A percentile compares a stretch with the other conserved stretches of the same genome.
These are phyloP conservation scores for Fusarium zealandicum DNA, from an alignment of 2,329 filamentous ascomycete genomes.

Conservation along the genomic window DNA sequence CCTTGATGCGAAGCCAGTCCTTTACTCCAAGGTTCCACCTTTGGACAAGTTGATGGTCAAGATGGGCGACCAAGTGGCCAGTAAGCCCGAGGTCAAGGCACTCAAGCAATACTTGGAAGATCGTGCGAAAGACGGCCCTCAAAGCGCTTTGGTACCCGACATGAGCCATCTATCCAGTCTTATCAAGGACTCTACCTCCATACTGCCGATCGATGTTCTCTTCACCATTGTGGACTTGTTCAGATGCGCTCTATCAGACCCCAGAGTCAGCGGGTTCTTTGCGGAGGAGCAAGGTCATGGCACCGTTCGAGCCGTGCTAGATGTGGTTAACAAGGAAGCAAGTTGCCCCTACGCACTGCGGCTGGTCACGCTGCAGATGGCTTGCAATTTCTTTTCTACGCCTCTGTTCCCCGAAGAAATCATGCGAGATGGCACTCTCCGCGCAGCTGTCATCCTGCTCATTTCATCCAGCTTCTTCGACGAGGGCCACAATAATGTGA, in stretches of 20 bases:
- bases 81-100: constrained; percentile 65
- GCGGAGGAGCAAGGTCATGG: constrained; percentile 74
- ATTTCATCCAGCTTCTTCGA: constrained; percentile 83
- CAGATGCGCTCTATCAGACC: constrained; percentile 77
- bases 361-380: constrained; percentile 82
- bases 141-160: constrained; percentile 74
- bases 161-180: constrained; percentile 70
- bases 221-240: constrained; percentile 90
- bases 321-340: constrained; percentile 62
- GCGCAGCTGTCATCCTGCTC: constrained; percentile 68
- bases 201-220: constrained; percentile 68
- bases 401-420: constrained; percentile 73
- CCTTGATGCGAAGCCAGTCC: constrained; percentile 68
- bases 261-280: constrained; percentile 81
- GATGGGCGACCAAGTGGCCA: constrained; percentile 67
- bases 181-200: constrained; percentile 61
- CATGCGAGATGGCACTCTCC: constrained; percentile 59
- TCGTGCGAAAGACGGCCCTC: constrained; percentile 63
- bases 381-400: constrained; percentile 84
- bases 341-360: constrained; percentile 80
- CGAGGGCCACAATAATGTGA: constrained; percentile 73
- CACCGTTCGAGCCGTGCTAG: constrained; percentile 68
- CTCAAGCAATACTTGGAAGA: constrained; percentile 76
- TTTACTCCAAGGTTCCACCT: constrained; percentile 81
- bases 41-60: constrained; percentile 83